Percentiles rank a stretch among this genome's conserved stretches.
phyloP scores from a whole-genome alignment of 2,329 filamentous ascomycete species.

The Scedosporium minutisporum region DNA sequence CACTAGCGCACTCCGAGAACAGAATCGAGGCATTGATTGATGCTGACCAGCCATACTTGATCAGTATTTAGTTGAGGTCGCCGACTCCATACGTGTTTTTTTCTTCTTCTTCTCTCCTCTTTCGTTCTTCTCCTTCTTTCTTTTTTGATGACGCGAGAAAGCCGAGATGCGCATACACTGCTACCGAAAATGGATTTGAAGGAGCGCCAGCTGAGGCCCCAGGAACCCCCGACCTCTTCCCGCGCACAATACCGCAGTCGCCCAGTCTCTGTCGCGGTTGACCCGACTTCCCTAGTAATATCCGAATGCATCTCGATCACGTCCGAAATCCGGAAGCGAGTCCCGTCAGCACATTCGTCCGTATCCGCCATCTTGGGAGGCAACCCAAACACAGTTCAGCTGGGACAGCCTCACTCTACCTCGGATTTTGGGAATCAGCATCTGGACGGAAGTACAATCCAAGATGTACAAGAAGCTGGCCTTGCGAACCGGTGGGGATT shows the following conservation, averaged over 20 bases:
- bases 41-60: too few relatives aligned
- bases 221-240: background rate
- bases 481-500: constrained; percentile 84
- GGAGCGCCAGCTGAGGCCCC: background rate
- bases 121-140: too few relatives aligned
- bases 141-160: background rate
- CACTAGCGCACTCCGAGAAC: too few relatives aligned
- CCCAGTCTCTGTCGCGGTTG: constrained; percentile 70
- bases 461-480: constrained; percentile 41
- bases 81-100: too few relatives aligned
- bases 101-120: too few relatives aligned
- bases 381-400: constrained; percentile 47
- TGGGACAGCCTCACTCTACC: constrained; percentile 33
- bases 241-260: constrained; percentile 51
- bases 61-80: too few relatives aligned
- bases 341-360: constrained; percentile 89
- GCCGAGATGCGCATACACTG: background rate
- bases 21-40: too few relatives aligned
- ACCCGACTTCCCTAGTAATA: constrained; percentile 86
- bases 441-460: constrained; percentile 14
- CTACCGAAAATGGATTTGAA: background rate
- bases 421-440: background rate
- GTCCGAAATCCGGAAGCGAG: constrained; percentile 95
- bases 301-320: constrained; percentile 99
- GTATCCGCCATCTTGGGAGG: constrained; percentile 92